Conservation (phyloP, 1,284 basidiomycete species). For the Heliocybe sulcata region DNA sequence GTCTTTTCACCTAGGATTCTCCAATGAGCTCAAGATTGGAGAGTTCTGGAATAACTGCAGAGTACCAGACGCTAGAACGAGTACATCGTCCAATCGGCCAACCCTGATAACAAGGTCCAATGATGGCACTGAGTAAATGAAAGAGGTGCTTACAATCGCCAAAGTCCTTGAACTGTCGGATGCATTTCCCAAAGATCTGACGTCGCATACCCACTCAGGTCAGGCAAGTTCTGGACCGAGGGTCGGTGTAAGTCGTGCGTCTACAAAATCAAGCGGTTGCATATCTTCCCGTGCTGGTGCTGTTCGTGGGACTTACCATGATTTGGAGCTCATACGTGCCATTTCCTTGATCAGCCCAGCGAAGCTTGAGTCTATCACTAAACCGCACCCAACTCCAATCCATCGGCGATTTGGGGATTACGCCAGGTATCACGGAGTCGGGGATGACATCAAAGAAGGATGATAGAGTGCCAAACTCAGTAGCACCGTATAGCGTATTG, state of each 20-base stretch:
- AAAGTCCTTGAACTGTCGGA: constrained; percentile 18
- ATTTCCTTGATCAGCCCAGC: constrained; percentile 22
- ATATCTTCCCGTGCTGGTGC: background rate
- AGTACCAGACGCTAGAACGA: constrained; percentile 15
- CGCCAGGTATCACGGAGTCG: constrained; percentile 1
- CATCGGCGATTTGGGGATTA: constrained; percentile 1
- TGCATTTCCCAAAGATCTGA: constrained; percentile 19
- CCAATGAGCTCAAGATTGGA: too few species aligned
- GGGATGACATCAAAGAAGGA: constrained; percentile 8
- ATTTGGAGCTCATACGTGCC: constrained; percentile 24
- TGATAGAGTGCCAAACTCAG: constrained; percentile 11
- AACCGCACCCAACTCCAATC: constrained; percentile 26
- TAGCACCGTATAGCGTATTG: constrained; percentile 9
- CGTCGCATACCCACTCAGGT: constrained; percentile 19
- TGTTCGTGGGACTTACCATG: constrained; percentile 16
- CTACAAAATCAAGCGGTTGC: constrained; percentile 4
- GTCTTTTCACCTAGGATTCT: constrained; percentile 19
- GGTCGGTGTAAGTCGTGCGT: constrained; percentile 12
- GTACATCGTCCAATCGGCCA: constrained; percentile 16
- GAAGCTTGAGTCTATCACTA: constrained; percentile 9
- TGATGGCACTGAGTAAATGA: too few species aligned
- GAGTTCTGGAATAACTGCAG: too few species aligned
- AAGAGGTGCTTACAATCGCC: constrained; percentile 22
- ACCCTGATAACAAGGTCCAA: constrained; percentile 11
- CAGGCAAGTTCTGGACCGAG: constrained; percentile 21